These are phyloP conservation scores for Euptelea pleiosperma DNA, from an alignment of 164 flowering plant genomes.

Conservation along the genomic window DNA sequence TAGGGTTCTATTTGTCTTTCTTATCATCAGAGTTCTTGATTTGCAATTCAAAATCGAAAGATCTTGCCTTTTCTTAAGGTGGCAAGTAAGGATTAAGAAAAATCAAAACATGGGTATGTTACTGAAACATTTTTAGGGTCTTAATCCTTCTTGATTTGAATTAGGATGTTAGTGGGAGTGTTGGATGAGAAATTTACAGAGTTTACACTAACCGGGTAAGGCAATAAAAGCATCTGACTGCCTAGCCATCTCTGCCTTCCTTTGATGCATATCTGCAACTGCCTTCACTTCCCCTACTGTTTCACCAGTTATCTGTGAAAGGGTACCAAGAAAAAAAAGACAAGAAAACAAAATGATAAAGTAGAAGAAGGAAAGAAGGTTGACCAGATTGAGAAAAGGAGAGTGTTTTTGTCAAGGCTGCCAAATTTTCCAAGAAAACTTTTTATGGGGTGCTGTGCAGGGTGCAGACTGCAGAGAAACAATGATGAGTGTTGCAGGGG, in stretches of 20 bases:
- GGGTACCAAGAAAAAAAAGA: too few species aligned
- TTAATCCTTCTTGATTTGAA: background rate
- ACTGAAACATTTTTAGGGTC: background rate
- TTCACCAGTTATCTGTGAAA: slow-evolving; percentile 88
- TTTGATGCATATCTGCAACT: slow-evolving; percentile 99
- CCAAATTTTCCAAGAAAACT: slow-evolving; percentile 10
- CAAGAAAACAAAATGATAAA: slow-evolving; percentile 8
- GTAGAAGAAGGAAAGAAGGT: slow-evolving; percentile 11
- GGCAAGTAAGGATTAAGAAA: too few species aligned
- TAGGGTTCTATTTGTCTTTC: too few species aligned
- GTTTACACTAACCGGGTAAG: slow-evolving; percentile 76
- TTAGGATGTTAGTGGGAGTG: slow-evolving; percentile 7
- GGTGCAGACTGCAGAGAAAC: slow-evolving; percentile 44
- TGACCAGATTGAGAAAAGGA: slow-evolving; percentile 7
- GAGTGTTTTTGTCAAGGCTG: slow-evolving; percentile 7
- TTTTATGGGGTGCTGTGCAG: slow-evolving; percentile 32
- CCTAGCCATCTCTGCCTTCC: slow-evolving; percentile 98
- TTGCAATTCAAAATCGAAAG: too few species aligned
- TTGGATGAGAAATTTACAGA: slow-evolving; percentile 7
- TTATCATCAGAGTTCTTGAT: too few species aligned
- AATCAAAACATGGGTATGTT: too few species aligned
- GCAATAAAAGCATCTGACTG: slow-evolving; percentile 99
- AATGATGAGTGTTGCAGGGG: slow-evolving; percentile 55
- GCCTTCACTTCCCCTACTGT: slow-evolving; percentile 99
- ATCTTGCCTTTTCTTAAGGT: too few species aligned